Percentiles rank a stretch among this genome's conserved stretches.
Evolutionary conservation across 345 rosid species (phyloP).

Genomic region (Ceriops decandra): DNA sequence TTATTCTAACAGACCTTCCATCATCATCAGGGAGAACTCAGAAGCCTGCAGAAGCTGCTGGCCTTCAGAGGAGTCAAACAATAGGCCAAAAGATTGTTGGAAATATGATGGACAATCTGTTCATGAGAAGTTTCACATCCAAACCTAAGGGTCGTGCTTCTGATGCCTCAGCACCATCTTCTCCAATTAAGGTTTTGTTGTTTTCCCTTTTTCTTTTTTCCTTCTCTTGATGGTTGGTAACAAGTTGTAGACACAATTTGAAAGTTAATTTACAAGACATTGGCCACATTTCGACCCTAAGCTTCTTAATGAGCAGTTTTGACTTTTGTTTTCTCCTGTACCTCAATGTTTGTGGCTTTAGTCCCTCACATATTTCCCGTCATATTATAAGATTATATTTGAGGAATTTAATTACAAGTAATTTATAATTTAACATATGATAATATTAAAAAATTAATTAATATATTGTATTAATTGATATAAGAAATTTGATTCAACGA

Average conservation of each 20-base stretch:
- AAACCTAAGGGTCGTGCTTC: slow-evolving; percentile 53
- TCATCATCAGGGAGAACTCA: slow-evolving; percentile 78
- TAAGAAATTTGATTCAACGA: too few relatives aligned
- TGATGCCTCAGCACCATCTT: slow-evolving; percentile 63
- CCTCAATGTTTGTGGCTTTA: too few relatives aligned
- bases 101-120: slow-evolving; percentile 82
- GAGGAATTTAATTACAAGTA: too few relatives aligned
- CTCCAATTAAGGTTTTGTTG: slow-evolving; percentile 67
- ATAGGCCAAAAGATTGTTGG: slow-evolving; percentile 81
- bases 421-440: too few relatives aligned
- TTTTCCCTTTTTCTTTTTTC: neutral
- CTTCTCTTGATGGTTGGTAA: neutral
- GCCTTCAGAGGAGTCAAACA: slow-evolving; percentile 67
- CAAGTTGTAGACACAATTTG: neutral
- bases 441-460: too few relatives aligned
- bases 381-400: too few relatives aligned
- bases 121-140: slow-evolving; percentile 74
- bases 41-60: slow-evolving; percentile 50
- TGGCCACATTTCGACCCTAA: too few relatives aligned
- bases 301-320: too few relatives aligned
- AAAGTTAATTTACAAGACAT: slow-evolving; percentile 1
- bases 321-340: too few relatives aligned
- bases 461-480: too few relatives aligned
- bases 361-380: too few relatives aligned
- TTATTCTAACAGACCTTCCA: slow-evolving; percentile 54